Evolutionary conservation across 306 rosid species (phyloP).

Genomic region (Lupinus albus): DNA sequence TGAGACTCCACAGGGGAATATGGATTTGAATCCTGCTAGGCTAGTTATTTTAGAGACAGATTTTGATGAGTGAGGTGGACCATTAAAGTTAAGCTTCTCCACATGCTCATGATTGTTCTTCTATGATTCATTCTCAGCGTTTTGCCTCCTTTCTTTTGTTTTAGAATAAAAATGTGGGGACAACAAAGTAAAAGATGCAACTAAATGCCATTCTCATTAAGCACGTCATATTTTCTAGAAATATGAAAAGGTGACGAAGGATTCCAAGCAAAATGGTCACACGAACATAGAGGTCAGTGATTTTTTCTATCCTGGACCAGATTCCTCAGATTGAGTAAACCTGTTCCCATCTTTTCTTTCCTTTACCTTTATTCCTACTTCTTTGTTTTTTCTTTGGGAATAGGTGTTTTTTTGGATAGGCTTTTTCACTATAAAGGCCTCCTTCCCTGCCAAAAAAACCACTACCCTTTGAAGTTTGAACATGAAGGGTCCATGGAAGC

Average conservation of each 20-base stretch:
- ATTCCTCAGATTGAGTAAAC: conserved; percentile 66
- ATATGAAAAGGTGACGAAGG: conserved; percentile 38
- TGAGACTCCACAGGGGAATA: too few relatives aligned
- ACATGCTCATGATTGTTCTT: not conserved
- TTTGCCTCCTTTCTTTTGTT: not conserved
- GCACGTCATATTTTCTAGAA: conserved; percentile 43
- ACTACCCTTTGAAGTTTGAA: not conserved
- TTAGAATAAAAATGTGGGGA: too few relatives aligned
- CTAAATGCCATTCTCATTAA: conserved; percentile 26
- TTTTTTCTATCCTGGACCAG: conserved; percentile 50
- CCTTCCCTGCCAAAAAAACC: not conserved
- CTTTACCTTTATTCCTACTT: not conserved
- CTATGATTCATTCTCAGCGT: not conserved
- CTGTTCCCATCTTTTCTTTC: conserved; percentile 21
- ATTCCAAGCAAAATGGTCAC: not conserved
- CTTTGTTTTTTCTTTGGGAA: not conserved
- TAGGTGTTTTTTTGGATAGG: not conserved
- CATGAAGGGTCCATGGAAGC: not conserved
- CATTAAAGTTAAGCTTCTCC: too few relatives aligned
- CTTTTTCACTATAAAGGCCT: not conserved
- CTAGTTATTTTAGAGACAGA: too few relatives aligned
- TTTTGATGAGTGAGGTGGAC: too few relatives aligned
- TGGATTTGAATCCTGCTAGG: too few relatives aligned
- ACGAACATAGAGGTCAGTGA: conserved; percentile 33
- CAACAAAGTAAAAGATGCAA: not conserved